A percentile compares a stretch with the other conserved stretches of the same genome.
Conservation (phyloP, 148 eudicot genomes). For the Heliosperma pusillum region DNA sequence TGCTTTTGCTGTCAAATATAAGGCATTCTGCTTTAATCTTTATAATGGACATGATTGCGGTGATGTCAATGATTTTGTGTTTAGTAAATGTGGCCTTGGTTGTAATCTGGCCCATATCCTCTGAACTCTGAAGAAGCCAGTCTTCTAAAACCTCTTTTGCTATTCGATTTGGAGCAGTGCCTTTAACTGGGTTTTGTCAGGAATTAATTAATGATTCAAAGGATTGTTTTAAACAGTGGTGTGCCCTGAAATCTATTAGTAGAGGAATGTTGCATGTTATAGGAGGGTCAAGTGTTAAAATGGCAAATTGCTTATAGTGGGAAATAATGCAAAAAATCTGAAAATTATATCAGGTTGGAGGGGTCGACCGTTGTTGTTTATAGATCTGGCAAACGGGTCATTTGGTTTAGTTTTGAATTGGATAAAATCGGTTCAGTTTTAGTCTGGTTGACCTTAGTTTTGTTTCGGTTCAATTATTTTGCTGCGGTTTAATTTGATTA, state of each 20-base stretch:
- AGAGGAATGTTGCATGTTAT: not conserved
- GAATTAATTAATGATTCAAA: not conserved
- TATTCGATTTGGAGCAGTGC: not conserved
- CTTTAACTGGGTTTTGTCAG: not conserved
- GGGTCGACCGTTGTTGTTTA: no score
- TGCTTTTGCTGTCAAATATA: not conserved
- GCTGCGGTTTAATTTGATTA: no score
- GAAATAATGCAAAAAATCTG: no score
- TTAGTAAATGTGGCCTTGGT: not conserved
- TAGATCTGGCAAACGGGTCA: no score
- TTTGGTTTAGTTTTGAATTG: no score
- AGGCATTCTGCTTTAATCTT: slow-evolving; percentile 1
- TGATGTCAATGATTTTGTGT: not conserved
- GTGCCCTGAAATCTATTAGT: not conserved
- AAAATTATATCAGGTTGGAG: no score
- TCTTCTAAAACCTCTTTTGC: not conserved
- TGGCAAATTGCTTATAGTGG: no score
- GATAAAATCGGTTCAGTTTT: no score
- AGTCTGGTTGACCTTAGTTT: no score
- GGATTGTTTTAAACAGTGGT: no score
- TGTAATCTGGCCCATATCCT: not conserved
- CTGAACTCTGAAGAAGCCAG: not conserved
- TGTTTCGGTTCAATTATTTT: no score
- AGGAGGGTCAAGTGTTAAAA: no score
- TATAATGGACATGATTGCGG: not conserved